phyloP scores from a whole-genome alignment of 768 basidiomycete species.

The Tricholoma flavovirens region DNA sequence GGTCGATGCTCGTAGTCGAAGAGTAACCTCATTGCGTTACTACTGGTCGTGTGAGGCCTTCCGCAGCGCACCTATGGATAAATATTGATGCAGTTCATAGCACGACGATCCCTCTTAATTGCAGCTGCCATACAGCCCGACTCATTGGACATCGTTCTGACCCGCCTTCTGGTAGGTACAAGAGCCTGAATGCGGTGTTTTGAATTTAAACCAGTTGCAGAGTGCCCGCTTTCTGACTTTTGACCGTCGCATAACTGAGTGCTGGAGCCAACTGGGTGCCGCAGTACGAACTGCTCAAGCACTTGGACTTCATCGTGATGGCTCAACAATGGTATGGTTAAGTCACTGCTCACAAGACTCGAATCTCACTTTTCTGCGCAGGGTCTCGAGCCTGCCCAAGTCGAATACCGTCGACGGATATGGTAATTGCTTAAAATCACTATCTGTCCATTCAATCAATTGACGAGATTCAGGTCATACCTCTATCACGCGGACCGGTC shows the following conservation, averaged over 20 bases:
- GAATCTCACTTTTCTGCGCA: conserved; percentile 21
- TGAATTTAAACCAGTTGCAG: conserved; percentile 35
- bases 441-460: background rate
- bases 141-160: conserved; percentile 86
- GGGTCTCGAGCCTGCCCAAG: conserved; percentile 68
- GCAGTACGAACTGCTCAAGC: conserved; percentile 92
- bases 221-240: conserved; percentile 58
- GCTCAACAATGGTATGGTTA: conserved; percentile 63
- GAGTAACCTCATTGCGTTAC: conserved; percentile 81
- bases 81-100: conserved; percentile 33
- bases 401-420: conserved; percentile 85
- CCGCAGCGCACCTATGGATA: conserved; percentile 11
- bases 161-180: conserved; percentile 75
- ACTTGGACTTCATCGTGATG: conserved; percentile 88
- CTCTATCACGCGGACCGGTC: conserved; percentile 93
- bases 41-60: conserved; percentile 88
- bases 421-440: conserved; percentile 44
- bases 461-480: conserved; percentile 56
- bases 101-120: conserved; percentile 81
- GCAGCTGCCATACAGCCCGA: conserved; percentile 93
- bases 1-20: conserved; percentile 69
- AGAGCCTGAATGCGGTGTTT: conserved; percentile 21
- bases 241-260: conserved; percentile 86
- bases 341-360: background rate
- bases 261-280: conserved; percentile 93